A percentile compares a stretch with the other conserved stretches of the same genome.
Conservation (phyloP, 1,284 basidiomycete genomes). For the Moesziomyces antarcticus region DNA sequence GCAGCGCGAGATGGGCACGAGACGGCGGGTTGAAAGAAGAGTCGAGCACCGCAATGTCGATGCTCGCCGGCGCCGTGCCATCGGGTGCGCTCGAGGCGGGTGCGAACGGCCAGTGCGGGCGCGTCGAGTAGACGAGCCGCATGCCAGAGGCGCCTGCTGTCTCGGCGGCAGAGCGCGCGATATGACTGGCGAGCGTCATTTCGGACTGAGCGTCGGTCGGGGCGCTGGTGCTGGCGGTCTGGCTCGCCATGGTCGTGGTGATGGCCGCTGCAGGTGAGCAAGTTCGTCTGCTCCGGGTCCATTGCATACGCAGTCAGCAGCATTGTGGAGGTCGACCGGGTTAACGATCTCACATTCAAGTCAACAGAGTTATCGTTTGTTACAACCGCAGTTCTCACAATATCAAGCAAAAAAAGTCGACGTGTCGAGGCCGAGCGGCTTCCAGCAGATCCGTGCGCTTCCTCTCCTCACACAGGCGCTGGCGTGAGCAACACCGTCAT, state of each 20-base stretch:
- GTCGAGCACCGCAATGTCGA: conserved; percentile 76
- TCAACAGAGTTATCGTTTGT: too few relatives aligned
- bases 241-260: conserved; percentile 9
- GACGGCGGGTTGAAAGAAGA: conserved; percentile 96
- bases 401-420: neutral
- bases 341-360: neutral
- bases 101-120: conserved; percentile 24
- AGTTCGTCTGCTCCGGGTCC: too few relatives aligned
- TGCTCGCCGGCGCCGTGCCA: neutral
- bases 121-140: conserved; percentile 46
- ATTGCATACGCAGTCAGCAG: neutral
- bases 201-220: conserved; percentile 4
- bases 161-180: conserved; percentile 19
- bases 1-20: conserved; percentile 83
- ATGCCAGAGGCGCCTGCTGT: conserved; percentile 19
- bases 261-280: neutral
- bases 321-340: neutral
- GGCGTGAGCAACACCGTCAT: neutral
- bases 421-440: neutral
- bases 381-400: too few relatives aligned
- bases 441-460: conserved; percentile 7
- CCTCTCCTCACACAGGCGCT: neutral
- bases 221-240: neutral
- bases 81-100: neutral
- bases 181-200: conserved; percentile 19